A percentile compares a stretch with the other conserved stretches of the same genome.
Conservation (phyloP, 306 rosid genomes). For the Alnus rubra region DNA sequence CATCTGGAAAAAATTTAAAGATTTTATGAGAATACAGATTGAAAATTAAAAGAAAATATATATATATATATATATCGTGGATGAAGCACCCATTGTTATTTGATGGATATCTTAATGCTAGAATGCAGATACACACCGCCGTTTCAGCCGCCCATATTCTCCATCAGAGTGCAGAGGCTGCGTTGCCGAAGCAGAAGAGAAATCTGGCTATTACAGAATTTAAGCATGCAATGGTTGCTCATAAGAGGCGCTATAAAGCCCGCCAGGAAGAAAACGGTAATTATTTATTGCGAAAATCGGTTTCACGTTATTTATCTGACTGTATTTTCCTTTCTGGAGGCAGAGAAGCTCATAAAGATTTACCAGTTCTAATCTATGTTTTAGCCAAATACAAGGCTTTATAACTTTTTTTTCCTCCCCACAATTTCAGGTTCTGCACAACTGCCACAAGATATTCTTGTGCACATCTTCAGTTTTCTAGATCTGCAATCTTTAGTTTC, state of each 20-base stretch:
- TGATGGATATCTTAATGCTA: slow-evolving; percentile 33
- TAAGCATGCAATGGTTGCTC: slow-evolving; percentile 77
- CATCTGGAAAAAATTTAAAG: not conserved
- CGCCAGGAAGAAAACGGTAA: slow-evolving; percentile 60
- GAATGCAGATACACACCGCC: slow-evolving; percentile 66
- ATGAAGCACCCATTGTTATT: slow-evolving; percentile 3
- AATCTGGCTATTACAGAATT: slow-evolving; percentile 64
- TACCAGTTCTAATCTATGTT: not conserved
- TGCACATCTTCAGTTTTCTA: slow-evolving; percentile 66
- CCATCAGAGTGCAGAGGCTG: slow-evolving; percentile 64
- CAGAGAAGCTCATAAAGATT: slow-evolving; percentile 6
- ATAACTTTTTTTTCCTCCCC: not conserved
- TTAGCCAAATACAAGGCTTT: slow-evolving; percentile 3
- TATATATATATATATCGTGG: too few relatives aligned
- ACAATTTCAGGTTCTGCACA: slow-evolving; percentile 50
- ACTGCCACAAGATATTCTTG: slow-evolving; percentile 70
- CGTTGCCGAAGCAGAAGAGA: slow-evolving; percentile 76
- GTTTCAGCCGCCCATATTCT: slow-evolving; percentile 69
- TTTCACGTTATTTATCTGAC: slow-evolving; percentile 1
- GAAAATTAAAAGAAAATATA: not conserved
- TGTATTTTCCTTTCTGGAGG: not conserved
- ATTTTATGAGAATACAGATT: not conserved
- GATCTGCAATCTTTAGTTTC: slow-evolving; percentile 68
- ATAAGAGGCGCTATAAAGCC: slow-evolving; percentile 63
- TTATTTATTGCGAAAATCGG: slow-evolving; percentile 14